Conservation (phyloP, 805 yeast genomes). For the Kluyveromyces starmeri region DNA sequence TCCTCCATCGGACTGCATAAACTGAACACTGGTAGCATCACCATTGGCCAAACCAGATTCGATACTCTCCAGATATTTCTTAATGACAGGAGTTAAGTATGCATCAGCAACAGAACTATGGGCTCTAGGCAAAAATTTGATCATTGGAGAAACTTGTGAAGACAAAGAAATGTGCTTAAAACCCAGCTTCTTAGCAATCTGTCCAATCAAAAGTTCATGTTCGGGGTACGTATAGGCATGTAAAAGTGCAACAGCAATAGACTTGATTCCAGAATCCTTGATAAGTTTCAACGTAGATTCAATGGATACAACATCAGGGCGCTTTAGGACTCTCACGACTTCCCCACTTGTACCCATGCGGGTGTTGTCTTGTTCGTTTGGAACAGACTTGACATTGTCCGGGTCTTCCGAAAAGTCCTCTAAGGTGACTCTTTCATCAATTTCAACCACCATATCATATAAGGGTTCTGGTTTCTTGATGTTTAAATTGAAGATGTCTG, state of each 20-base stretch:
- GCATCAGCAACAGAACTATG: constrained; percentile 78
- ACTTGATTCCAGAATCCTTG: constrained; percentile 49
- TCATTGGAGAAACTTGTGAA: constrained; percentile 66
- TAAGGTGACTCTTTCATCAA: constrained; percentile 84
- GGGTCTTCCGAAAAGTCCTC: constrained; percentile 79
- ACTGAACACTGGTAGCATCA: constrained; percentile 44
- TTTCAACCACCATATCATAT: constrained; percentile 68
- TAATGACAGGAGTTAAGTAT: constrained; percentile 70
- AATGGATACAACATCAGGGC: constrained; percentile 40
- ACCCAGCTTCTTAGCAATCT: constrained; percentile 55
- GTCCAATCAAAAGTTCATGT: constrained; percentile 55
- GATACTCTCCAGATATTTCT: constrained; percentile 53
- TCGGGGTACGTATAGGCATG: constrained; percentile 67
- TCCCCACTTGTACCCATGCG: constrained; percentile 62
- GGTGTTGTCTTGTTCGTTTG: constrained; percentile 26
- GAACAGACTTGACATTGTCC: constrained; percentile 15
- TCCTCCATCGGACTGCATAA: constrained; percentile 98
- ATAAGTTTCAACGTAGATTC: constrained; percentile 35
- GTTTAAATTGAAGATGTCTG: constrained; percentile 76
- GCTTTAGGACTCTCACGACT: constrained; percentile 45
- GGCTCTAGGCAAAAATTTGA: constrained; percentile 65
- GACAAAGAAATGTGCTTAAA: constrained; percentile 63
- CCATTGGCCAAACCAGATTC: constrained; percentile 52
- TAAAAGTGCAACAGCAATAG: constrained; percentile 62
- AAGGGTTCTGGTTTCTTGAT: constrained; percentile 64